Evolutionary conservation across 768 basidiomycete species (phyloP).

Genomic region (Trametes coccinea): DNA sequence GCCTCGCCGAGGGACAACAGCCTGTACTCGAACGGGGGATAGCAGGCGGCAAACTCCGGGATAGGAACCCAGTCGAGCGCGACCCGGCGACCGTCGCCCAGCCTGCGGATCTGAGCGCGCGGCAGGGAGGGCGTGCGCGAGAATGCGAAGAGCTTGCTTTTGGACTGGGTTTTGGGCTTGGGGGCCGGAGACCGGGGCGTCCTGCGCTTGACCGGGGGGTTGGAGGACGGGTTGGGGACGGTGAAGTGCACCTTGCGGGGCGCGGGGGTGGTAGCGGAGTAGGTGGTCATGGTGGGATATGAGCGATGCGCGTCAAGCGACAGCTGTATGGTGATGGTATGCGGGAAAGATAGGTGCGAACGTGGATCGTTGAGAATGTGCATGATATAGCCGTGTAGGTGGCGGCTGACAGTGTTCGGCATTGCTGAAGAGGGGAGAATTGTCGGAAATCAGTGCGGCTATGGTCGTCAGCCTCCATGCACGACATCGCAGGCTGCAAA

Average conservation of each 20-base stretch:
- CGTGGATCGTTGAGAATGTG: too few species aligned
- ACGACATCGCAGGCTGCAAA: too few species aligned
- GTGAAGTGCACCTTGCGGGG: conserved; percentile 7
- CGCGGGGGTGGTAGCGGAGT: not conserved
- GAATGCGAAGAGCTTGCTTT: not conserved
- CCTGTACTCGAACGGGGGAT: too few species aligned
- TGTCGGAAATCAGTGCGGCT: too few species aligned
- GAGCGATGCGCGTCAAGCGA: too few species aligned
- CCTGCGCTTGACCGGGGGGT: conserved; percentile 4
- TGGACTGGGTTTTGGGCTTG: not conserved
- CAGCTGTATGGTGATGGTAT: too few species aligned
- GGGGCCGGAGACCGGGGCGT: conserved; percentile 9
- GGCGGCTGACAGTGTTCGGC: too few species aligned
- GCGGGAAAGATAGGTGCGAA: too few species aligned
- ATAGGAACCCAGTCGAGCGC: conserved; percentile 1
- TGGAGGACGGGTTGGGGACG: not conserved
- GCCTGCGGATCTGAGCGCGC: not conserved
- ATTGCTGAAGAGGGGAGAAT: too few species aligned
- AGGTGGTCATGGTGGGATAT: not conserved
- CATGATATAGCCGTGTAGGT: too few species aligned
- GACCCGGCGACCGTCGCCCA: conserved; percentile 9
- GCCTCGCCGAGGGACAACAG: too few species aligned
- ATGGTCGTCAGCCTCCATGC: too few species aligned
- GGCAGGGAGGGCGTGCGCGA: not conserved
- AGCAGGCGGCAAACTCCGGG: not conserved